These are phyloP conservation scores for Kokia cookei DNA, from an alignment of 441 rosid genomes.

Conservation along the genomic window DNA sequence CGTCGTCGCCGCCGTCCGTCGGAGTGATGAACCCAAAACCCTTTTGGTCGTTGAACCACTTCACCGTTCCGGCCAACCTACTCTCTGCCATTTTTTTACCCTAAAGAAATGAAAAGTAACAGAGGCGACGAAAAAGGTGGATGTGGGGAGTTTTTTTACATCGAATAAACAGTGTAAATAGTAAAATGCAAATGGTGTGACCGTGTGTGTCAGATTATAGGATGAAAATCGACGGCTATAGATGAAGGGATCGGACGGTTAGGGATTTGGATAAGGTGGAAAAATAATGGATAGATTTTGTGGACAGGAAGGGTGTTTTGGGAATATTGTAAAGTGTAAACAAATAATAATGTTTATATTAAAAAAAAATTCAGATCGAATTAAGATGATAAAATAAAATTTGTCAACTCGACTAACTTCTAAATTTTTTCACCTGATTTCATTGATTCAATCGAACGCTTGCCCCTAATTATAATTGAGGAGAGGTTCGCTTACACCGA, in stretches of 20 bases:
- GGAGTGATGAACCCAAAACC: conserved; percentile 74
- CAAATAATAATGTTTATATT: no score
- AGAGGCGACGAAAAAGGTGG: no score
- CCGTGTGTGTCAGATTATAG: neutral
- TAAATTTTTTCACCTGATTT: no score
- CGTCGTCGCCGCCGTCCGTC: conserved; percentile 57
- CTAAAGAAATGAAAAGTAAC: neutral
- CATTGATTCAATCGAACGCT: no score
- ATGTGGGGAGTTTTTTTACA: no score
- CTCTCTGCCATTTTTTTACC: conserved; percentile 29
- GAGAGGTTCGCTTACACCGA: no score
- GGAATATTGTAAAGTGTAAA: no score
- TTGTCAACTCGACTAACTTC: no score
- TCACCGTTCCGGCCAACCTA: conserved; percentile 48
- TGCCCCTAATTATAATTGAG: no score
- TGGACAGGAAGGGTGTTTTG: no score
- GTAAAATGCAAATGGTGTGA: neutral
- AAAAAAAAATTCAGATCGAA: no score
- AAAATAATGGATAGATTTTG: neutral
- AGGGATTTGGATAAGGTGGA: neutral
- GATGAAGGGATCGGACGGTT: neutral
- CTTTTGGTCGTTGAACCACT: conserved; percentile 65
- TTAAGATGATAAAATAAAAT: no score
- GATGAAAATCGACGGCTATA: neutral
- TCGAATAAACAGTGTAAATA: neutral